Evolutionary conservation across 2,329 filamentous ascomycete species (phyloP).

Genomic region (Neofusicoccum sp.): DNA sequence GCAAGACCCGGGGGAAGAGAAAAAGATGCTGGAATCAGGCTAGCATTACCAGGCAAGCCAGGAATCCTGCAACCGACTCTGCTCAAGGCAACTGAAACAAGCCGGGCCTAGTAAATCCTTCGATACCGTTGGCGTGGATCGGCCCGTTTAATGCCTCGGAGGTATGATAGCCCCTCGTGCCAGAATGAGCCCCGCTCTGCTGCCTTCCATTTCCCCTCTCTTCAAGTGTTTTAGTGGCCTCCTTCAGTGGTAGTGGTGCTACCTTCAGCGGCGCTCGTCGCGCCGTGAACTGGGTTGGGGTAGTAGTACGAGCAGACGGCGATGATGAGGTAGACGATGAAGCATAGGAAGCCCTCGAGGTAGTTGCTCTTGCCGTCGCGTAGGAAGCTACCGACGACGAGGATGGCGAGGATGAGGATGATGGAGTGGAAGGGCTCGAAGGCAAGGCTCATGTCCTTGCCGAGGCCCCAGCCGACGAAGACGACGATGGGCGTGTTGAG

Average conservation of each 20-base stretch:
- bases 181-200: background rate
- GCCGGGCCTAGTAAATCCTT: background rate
- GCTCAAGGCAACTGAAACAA: slow-evolving; percentile 12
- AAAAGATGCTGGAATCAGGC: background rate
- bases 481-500: slow-evolving; percentile 83
- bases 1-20: background rate
- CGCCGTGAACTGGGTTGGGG: slow-evolving; percentile 45
- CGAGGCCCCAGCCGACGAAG: slow-evolving; percentile 77
- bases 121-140: background rate
- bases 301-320: slow-evolving; percentile 62
- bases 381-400: slow-evolving; percentile 84
- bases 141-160: background rate
- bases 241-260: background rate
- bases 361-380: slow-evolving; percentile 89
- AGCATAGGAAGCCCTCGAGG: slow-evolving; percentile 77
- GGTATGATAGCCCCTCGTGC: background rate
- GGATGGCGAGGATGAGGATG: slow-evolving; percentile 76
- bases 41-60: background rate
- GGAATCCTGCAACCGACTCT: background rate
- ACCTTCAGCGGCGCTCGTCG: background rate
- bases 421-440: slow-evolving; percentile 87
- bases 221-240: background rate
- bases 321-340: slow-evolving; percentile 66
- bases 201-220: background rate
- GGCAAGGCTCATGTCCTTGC: slow-evolving; percentile 70